phyloP scores from a whole-genome alignment of 768 basidiomycete genomes.

The Lentinula lateritia region DNA sequence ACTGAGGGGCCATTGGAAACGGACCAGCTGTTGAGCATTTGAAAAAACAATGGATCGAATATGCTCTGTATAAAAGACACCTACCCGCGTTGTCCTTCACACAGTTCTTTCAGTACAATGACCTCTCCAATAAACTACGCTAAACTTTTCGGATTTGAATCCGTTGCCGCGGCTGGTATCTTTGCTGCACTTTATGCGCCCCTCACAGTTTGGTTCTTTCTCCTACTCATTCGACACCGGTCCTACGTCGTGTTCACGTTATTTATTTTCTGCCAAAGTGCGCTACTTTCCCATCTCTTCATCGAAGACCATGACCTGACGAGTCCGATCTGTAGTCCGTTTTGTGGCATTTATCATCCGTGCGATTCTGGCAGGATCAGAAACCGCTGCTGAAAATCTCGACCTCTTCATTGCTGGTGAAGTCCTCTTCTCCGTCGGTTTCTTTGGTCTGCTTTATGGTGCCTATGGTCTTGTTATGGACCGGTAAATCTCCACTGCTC shows the following conservation, averaged over 20 bases:
- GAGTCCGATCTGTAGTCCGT: conserved; percentile 25
- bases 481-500: conserved; percentile 21
- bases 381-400: conserved; percentile 24
- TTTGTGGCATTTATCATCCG: conserved; percentile 34
- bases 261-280: conserved; percentile 21
- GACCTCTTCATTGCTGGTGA: conserved; percentile 29
- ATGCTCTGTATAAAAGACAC: no score
- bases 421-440: conserved; percentile 35
- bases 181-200: conserved; percentile 22
- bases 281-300: background rate
- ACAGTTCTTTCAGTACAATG: background rate
- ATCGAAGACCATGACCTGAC: background rate
- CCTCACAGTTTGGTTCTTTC: conserved; percentile 16
- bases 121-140: conserved; percentile 12
- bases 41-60: no score
- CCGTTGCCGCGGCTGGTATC: conserved; percentile 17
- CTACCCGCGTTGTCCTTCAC: background rate
- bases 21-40: no score
- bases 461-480: conserved; percentile 36
- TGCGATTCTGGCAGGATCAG: conserved; percentile 25
- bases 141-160: conserved; percentile 12
- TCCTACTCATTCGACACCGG: conserved; percentile 12
- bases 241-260: conserved; percentile 21
- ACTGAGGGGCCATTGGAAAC: no score
- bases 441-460: conserved; percentile 37